Evolutionary conservation across 805 yeast genomes (phyloP).

Genomic region (Phaffomyces antillensis): DNA sequence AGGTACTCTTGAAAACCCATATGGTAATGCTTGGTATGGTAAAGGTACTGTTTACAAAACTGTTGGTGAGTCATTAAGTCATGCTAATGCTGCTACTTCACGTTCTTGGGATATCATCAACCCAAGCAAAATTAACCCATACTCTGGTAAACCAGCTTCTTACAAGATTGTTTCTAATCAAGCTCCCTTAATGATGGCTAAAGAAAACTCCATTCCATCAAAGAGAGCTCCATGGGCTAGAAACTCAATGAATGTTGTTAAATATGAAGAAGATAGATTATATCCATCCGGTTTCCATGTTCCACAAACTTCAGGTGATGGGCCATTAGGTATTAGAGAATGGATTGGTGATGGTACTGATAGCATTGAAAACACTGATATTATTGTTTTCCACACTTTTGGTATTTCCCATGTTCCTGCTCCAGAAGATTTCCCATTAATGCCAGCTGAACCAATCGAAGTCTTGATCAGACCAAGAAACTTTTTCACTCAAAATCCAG

Average conservation of each 20-base stretch:
- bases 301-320: conserved; percentile 70
- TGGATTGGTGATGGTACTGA: conserved; percentile 62
- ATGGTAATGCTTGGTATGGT: conserved; percentile 71
- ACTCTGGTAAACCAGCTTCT: conserved; percentile 69
- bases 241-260: conserved; percentile 59
- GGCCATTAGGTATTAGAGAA: conserved; percentile 54
- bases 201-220: conserved; percentile 64
- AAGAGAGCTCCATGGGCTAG: conserved; percentile 83
- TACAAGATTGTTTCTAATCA: conserved; percentile 72
- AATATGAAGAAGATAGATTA: conserved; percentile 63
- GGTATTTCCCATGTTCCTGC: conserved; percentile 85
- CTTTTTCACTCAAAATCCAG: conserved; percentile 73
- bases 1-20: conserved; percentile 64
- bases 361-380: conserved; percentile 57
- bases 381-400: conserved; percentile 72
- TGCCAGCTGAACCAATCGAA: conserved; percentile 81
- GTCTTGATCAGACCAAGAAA: conserved; percentile 72
- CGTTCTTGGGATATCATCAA: conserved; percentile 76
- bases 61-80: conserved; percentile 57
- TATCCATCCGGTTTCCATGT: conserved; percentile 80
- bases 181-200: conserved; percentile 66
- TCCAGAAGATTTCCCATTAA: conserved; percentile 84
- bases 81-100: conserved; percentile 53
- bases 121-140: conserved; percentile 57
- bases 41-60: conserved; percentile 62